Evolutionary conservation across 2,329 filamentous ascomycete species (phyloP), one percentile per base, ranked within the genome.

Genomic region (Knufia fluminis): DNA sequence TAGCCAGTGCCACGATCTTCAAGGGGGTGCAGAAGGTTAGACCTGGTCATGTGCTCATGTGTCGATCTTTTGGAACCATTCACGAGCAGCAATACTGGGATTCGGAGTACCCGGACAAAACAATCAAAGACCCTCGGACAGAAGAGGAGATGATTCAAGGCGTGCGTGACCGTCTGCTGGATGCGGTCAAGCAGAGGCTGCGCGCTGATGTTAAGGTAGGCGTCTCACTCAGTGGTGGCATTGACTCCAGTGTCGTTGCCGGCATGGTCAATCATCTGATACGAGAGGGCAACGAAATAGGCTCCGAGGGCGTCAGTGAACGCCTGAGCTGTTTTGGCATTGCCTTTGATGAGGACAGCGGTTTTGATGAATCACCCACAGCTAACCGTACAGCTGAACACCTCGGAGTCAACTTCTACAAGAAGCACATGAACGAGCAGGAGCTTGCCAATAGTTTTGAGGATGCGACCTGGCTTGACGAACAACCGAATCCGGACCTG

Each of bases 151-250:
- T 78, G 62, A 65, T 78, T 1, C 49, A 63, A 17, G 71, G 68
- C 2, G 73, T 80, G 0, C 66, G 76, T 4, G 62, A 74, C 39
- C 66, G 66, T 2, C 57, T 80, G 10, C 58, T 78, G 1, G 74
- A 80, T 26, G 68, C 76, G 0, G 64, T 80, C 9, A 68, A 68
- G n/a, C 54, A 77, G 16, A 71, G 77, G 3, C 63, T 80, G 8
- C 68, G 71, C 14, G 77, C 77, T 1, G 78, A 81, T 58, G 78
- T 80, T 0, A n/a, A 75, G 0, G 66, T 80, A 2, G 78, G 75
- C 1, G 64, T 81, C 46, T 80, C 77, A 50, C 63, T 80, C 0
- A 74, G 69, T 19, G 77, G 78, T 3, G 78, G 78, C 1, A 71
- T 81, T 43, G 77, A 80, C 58, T 78, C 75, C 0, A 79, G 76